These are phyloP conservation scores for Mucor ambiguus DNA, from an alignment of 371 early-diverging fungal species.

Conservation along the genomic window DNA sequence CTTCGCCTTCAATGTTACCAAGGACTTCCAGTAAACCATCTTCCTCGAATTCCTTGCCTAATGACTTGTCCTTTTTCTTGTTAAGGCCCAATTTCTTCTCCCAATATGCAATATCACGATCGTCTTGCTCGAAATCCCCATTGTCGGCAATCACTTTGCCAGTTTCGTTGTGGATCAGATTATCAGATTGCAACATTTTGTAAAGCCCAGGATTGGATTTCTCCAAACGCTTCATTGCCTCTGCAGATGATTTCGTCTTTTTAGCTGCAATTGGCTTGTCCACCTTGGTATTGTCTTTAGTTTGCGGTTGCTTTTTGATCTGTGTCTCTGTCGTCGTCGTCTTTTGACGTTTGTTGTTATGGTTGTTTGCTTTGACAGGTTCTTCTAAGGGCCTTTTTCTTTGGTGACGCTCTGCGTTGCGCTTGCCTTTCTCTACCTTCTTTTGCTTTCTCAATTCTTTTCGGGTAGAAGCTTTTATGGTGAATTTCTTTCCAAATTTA, in stretches of 20 bases:
- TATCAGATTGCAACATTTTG: constrained; percentile 63
- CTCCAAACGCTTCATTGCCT: constrained; percentile 65
- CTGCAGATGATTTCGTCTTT: constrained; percentile 32
- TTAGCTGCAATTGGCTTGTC: neutral
- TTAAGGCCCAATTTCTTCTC: constrained; percentile 76
- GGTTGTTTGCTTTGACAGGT: constrained; percentile 7
- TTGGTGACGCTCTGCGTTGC: constrained; percentile 34
- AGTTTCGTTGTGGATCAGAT: constrained; percentile 41
- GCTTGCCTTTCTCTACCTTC: constrained; percentile 42
- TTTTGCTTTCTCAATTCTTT: constrained; percentile 49
- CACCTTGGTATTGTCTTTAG: constrained; percentile 7
- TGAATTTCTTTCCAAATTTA: constrained; percentile 37
- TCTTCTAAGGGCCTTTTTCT: constrained; percentile 18
- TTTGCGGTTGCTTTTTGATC: neutral
- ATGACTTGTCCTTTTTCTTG: constrained; percentile 58
- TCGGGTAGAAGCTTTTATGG: constrained; percentile 32
- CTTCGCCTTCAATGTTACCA: constrained; percentile 32
- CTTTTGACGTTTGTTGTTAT: constrained; percentile 34
- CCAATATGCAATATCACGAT: constrained; percentile 74
- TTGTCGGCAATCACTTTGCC: constrained; percentile 23
- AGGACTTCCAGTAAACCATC: constrained; percentile 57
- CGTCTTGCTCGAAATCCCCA: constrained; percentile 67
- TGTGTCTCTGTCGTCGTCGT: neutral
- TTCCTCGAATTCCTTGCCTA: constrained; percentile 59
- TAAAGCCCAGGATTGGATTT: constrained; percentile 72